These are phyloP conservation scores for Lablab purpureus DNA, from an alignment of 306 rosid species.

Conservation along the genomic window DNA sequence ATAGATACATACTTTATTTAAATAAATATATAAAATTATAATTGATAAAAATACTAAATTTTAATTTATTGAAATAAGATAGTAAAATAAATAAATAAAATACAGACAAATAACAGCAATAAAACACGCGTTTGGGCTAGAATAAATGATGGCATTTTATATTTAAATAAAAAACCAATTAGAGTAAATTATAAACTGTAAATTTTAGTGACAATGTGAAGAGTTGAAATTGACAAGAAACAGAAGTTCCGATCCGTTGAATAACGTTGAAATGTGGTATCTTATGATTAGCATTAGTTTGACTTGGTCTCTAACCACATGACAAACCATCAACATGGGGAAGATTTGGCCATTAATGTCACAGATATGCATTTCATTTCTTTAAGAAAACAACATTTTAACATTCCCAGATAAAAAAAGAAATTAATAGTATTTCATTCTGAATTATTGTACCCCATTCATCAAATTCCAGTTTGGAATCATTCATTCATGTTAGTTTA, in stretches of 20 bases:
- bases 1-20: no score
- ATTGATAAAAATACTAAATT: no score
- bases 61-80: no score
- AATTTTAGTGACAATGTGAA: not conserved
- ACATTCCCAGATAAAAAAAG: not conserved
- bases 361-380: conserved; percentile 7
- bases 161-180: no score
- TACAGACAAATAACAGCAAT: no score
- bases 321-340: conserved; percentile 40
- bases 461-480: conserved; percentile 29
- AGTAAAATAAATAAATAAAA: no score
- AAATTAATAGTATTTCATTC: conserved; percentile 10
- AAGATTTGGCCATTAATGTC: conserved; percentile 9
- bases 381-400: conserved; percentile 9
- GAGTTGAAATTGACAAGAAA: not conserved
- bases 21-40: no score
- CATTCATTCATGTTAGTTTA: conserved; percentile 34
- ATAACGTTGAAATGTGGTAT: conserved; percentile 16
- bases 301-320: conserved; percentile 26
- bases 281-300: conserved; percentile 39
- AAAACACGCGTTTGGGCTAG: no score
- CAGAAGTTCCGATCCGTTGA: not conserved
- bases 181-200: not conserved
- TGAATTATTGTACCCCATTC: conserved; percentile 8
- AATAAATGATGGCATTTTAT: no score